Evolutionary conservation across 2,329 filamentous ascomycete genomes (phyloP), one percentile per base, ranked within the genome.

Genomic region (Ascochyta rabiei): DNA sequence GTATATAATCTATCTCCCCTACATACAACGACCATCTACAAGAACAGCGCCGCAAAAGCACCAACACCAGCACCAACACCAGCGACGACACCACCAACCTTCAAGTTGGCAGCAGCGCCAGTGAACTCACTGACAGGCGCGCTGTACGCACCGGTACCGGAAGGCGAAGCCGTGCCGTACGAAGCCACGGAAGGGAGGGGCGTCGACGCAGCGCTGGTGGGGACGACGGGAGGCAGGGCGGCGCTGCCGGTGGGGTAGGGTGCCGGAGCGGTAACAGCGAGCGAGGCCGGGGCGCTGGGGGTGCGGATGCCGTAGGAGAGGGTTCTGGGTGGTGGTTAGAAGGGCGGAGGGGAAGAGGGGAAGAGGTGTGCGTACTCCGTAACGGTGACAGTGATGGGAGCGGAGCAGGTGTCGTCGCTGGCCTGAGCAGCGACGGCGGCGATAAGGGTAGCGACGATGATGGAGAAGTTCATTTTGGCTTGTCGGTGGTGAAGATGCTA

Each of bases 21-120:
- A 33, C 45, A 41, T 34, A 6, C 35, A 13, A 15, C 13, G 8
- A 33, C 38, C 18, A 49, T 64, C 61, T 74, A 75, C 64, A 75
- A 67, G 62, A 75, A 68, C 9, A 75, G 49, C 42, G 72, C 72
- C 44, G 67, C 72, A 40, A 74, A 33, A 16, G 66, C 72, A 66
- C 64, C 72, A 31, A 69, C 64, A 64, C 71, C 71, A 16, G 66
- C 72, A 66, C 64, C 72, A 31, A 69, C 64, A 64, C 71, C 71
- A n/a, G 69, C 70, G 51, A 73, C 56, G 7, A 64, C 56, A n/a
- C 69, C 61, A 30, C 67, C 70, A 31, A 71, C 66, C 64, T 72
- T 68, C 40, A 67, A 21, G 39, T 57, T 31, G 41, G 58, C 62
- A 38, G 72, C 71, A 35, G 71, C 71, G 45, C 71, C 71, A 31